Evolutionary conservation across 805 yeast species (phyloP).

Genomic region (Wickerhamiella shivajii): DNA sequence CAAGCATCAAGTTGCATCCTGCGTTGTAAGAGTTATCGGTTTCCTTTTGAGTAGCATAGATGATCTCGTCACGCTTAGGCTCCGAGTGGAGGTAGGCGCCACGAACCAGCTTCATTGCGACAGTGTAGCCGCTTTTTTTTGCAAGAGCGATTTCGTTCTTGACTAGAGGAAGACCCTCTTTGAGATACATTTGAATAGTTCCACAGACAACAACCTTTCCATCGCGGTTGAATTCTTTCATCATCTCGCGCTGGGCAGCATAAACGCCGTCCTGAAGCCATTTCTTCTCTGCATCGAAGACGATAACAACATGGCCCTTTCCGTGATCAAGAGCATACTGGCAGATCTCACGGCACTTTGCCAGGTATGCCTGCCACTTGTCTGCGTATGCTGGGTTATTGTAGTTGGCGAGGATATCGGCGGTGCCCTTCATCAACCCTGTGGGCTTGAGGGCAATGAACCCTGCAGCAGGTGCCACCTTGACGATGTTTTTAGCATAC

Average conservation of each 20-base stretch:
- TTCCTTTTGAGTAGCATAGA: constrained; percentile 59
- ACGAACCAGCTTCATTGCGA: constrained; percentile 82
- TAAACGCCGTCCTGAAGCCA: constrained; percentile 86
- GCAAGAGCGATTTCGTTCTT: constrained; percentile 54
- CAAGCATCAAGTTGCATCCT: constrained; percentile 50
- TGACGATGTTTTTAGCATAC: constrained; percentile 23
- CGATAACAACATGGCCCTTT: constrained; percentile 43
- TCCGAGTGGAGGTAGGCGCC: constrained; percentile 94
- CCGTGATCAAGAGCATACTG: constrained; percentile 32
- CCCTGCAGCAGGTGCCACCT: constrained; percentile 72
- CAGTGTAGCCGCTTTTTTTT: constrained; percentile 39
- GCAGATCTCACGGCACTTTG: constrained; percentile 51
- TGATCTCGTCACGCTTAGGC: constrained; percentile 47
- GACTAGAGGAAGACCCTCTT: constrained; percentile 50
- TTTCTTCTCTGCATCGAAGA: constrained; percentile 77
- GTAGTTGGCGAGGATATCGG: constrained; percentile 51
- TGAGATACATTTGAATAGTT: constrained; percentile 83
- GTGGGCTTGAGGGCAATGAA: constrained; percentile 90
- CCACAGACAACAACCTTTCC: constrained; percentile 61
- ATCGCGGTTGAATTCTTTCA: constrained; percentile 51
- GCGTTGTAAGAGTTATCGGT: constrained; percentile 68
- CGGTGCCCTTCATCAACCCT: constrained; percentile 69
- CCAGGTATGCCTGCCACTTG: constrained; percentile 44
- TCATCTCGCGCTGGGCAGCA: constrained; percentile 70
- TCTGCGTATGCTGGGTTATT: constrained; percentile 35